A percentile compares a stretch with the other conserved stretches of the same genome.
phyloP scores from a whole-genome alignment of 2,329 filamentous ascomycete species.

The Aspergillus ruber region DNA sequence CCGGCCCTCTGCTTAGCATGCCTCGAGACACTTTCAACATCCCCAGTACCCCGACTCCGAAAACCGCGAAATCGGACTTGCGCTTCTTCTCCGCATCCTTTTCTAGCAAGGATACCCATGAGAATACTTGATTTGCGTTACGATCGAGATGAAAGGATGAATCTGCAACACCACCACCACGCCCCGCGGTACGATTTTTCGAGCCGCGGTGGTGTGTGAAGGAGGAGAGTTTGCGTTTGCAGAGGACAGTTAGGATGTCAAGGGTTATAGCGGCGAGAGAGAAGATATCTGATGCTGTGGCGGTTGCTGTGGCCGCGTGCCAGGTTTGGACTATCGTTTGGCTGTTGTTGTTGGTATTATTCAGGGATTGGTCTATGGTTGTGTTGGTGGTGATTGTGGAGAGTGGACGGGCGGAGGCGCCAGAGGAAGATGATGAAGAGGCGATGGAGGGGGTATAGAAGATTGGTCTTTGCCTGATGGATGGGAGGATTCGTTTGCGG shows the following conservation, averaged over 20 bases:
- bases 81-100: constrained; percentile 41
- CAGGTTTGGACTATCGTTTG: constrained; percentile 30
- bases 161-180: constrained; percentile 47
- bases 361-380: constrained; percentile 13
- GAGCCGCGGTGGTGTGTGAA: constrained; percentile 51
- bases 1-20: constrained; percentile 32
- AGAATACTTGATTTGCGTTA: constrained; percentile 49
- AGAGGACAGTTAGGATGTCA: constrained; percentile 54
- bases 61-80: constrained; percentile 29
- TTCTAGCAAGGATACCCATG: constrained; percentile 50
- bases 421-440: constrained; percentile 21
- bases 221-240: constrained; percentile 51
- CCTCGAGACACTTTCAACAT: constrained; percentile 32
- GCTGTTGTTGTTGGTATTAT: constrained; percentile 26
- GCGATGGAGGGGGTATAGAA: constrained; percentile 29
- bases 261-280: constrained; percentile 54
- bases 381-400: constrained; percentile 11
- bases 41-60: constrained; percentile 18
- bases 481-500: constrained; percentile 12
- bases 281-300: constrained; percentile 49
- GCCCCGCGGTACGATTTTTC: constrained; percentile 44
- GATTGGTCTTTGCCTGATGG: constrained; percentile 19
- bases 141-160: constrained; percentile 50
- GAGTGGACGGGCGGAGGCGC: constrained; percentile 12
- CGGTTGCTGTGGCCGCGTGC: constrained; percentile 32